phyloP scores from a whole-genome alignment of 2,329 filamentous ascomycete genomes.

The Paracoccidioides lutzii region DNA sequence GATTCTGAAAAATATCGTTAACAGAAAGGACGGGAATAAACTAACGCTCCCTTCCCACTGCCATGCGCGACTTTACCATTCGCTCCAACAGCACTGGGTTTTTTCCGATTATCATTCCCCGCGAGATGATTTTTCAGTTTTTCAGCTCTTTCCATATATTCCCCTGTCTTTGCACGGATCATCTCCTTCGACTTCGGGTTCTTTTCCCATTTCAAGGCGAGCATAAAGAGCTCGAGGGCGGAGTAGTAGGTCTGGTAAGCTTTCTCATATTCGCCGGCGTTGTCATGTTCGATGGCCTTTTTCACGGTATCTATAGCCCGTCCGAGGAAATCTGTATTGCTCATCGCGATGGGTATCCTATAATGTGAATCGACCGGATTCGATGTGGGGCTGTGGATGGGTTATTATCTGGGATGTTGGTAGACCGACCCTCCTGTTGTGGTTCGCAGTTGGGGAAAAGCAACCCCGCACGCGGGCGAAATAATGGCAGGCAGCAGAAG shows the following conservation, averaged over 20 bases:
- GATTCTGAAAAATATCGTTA: neutral
- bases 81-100: constrained; percentile 38
- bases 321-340: constrained; percentile 90
- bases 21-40: constrained; percentile 5
- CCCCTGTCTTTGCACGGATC: constrained; percentile 85
- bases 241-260: constrained; percentile 95
- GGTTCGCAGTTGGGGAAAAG: neutral
- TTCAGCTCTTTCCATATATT: constrained; percentile 98
- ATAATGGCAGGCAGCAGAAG: neutral
- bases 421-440: neutral
- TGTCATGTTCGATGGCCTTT: constrained; percentile 94
- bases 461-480: neutral
- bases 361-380: neutral
- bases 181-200: constrained; percentile 94
- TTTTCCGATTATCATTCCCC: constrained; percentile 43
- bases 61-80: constrained; percentile 40
- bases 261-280: constrained; percentile 89
- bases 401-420: neutral
- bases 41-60: constrained; percentile 43
- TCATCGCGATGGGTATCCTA: constrained; percentile 48
- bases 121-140: constrained; percentile 87
- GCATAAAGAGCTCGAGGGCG: constrained; percentile 94
- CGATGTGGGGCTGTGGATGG: neutral
- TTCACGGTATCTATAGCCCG: constrained; percentile 94
- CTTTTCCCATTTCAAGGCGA: constrained; percentile 99